Conservation (phyloP, 768 basidiomycete species). For the Hydnomerulius pinastri region DNA sequence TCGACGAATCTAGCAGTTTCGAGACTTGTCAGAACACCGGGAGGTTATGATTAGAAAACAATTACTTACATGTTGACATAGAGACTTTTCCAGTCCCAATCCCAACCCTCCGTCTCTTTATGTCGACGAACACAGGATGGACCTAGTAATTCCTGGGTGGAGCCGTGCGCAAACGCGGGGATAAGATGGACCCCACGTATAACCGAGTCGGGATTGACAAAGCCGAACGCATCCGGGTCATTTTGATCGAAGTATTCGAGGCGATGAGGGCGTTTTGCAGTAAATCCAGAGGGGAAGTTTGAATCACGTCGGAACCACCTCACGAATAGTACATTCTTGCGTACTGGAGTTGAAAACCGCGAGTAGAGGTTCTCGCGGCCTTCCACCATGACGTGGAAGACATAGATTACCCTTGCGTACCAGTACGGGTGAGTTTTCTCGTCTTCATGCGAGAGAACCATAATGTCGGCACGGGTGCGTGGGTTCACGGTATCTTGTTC, state of each 20-base stretch:
- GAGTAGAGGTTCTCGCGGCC: background rate
- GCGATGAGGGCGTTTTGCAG: conserved; percentile 30
- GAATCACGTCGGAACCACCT: conserved; percentile 24
- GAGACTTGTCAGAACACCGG: no score
- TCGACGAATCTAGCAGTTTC: no score
- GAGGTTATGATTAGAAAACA: conserved; percentile 40
- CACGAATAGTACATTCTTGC: conserved; percentile 32
- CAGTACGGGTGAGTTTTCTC: conserved; percentile 37
- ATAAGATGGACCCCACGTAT: conserved; percentile 14
- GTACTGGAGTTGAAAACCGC: background rate
- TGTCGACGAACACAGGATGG: background rate
- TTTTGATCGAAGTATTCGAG: conserved; percentile 25
- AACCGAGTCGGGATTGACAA: conserved; percentile 13
- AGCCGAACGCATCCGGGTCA: conserved; percentile 12
- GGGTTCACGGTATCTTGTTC: conserved; percentile 44
- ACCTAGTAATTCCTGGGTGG: conserved; percentile 9
- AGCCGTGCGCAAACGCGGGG: conserved; percentile 20
- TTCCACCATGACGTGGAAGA: conserved; percentile 14
- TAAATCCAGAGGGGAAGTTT: conserved; percentile 26
- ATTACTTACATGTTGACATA: conserved; percentile 37
- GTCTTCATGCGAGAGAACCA: conserved; percentile 33
- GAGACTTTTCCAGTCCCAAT: conserved; percentile 30
- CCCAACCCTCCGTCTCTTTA: background rate
- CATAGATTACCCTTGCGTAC: conserved; percentile 29
- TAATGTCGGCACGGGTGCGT: conserved; percentile 34